A percentile compares a stretch with the other conserved stretches of the same genome.
Conservation (phyloP, 2,329 filamentous ascomycete species). For the Aaosphaeria arxii region DNA sequence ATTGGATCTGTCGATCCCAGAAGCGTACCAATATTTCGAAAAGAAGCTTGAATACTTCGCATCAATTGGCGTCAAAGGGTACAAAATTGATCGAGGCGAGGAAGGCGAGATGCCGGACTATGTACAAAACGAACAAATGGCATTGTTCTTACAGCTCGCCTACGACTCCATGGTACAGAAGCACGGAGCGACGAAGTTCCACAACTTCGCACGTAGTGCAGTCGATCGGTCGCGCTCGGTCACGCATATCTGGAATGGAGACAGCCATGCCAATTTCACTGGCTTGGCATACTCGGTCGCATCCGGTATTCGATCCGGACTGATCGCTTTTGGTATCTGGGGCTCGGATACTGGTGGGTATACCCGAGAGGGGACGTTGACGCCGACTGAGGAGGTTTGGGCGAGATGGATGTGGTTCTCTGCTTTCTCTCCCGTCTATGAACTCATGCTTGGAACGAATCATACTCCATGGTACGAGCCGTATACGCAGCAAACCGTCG, state of each 20-base stretch:
- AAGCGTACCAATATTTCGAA: constrained; percentile 35
- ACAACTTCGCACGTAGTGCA: constrained; percentile 33
- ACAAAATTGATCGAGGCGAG: constrained; percentile 40
- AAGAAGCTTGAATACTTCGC: constrained; percentile 27
- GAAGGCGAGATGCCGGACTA: constrained; percentile 39
- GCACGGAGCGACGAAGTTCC: constrained; percentile 29
- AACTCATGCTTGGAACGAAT: constrained; percentile 34
- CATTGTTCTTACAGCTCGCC: constrained; percentile 30
- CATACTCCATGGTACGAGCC: constrained; percentile 37
- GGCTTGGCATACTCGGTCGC: constrained; percentile 32
- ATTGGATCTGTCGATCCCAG: constrained; percentile 36
- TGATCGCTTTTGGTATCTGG: constrained; percentile 33
- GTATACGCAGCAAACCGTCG: constrained; percentile 24
- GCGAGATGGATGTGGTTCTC: constrained; percentile 42
- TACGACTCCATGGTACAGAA: constrained; percentile 31
- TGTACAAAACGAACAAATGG: constrained; percentile 36
- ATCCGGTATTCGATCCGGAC: constrained; percentile 30
- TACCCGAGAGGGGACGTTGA: constrained; percentile 15
- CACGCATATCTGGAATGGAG: constrained; percentile 37
- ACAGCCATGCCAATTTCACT: constrained; percentile 31
- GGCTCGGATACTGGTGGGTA: constrained; percentile 37
- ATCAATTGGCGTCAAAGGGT: constrained; percentile 34
- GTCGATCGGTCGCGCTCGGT: constrained; percentile 30
- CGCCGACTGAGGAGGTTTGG: constrained; percentile 32
- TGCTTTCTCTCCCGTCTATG: constrained; percentile 35